Conservation (phyloP, 2,329 filamentous ascomycete genomes). For the Exophiala calicioides region DNA sequence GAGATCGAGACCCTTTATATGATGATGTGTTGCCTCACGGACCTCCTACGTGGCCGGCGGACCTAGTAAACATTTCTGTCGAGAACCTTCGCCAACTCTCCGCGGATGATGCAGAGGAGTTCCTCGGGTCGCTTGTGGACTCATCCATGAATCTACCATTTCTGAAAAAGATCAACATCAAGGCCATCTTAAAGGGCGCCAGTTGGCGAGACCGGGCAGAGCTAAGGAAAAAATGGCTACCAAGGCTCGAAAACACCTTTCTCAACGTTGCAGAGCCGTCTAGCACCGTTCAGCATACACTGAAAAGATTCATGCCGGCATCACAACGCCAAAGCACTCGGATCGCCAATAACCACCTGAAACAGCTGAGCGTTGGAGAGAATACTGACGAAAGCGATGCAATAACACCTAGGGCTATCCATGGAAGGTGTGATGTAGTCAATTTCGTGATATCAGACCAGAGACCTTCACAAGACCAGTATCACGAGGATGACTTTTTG, state of each 20-base stretch:
- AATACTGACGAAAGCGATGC: conserved; percentile 19
- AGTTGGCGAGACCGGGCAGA: conserved; percentile 76
- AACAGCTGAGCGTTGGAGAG: conserved; percentile 10
- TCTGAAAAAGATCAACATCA: conserved; percentile 71
- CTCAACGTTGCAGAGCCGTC: conserved; percentile 27
- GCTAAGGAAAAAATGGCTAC: conserved; percentile 77
- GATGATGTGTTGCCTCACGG: conserved; percentile 51
- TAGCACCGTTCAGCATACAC: neutral
- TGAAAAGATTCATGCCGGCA: conserved; percentile 16
- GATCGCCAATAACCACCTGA: conserved; percentile 30
- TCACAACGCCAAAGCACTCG: conserved; percentile 45
- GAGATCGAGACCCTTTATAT: conserved; percentile 75
- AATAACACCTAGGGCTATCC: conserved; percentile 30
- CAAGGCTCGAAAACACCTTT: conserved; percentile 61
- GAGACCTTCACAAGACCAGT: conserved; percentile 60
- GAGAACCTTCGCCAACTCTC: conserved; percentile 76
- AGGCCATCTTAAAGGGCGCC: conserved; percentile 73
- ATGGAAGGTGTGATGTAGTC: conserved; percentile 61
- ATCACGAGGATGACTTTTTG: conserved; percentile 61
- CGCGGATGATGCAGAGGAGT: conserved; percentile 67
- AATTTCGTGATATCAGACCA: conserved; percentile 63
- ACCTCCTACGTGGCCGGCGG: conserved; percentile 74
- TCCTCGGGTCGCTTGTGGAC: conserved; percentile 77
- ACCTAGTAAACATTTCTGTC: conserved; percentile 70
- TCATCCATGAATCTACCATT: conserved; percentile 65